Evolutionary conservation across 495 filamentous ascomycete species (phyloP), one percentile per base, ranked within the genome.

Genomic region (Clavariopsis aquatica): DNA sequence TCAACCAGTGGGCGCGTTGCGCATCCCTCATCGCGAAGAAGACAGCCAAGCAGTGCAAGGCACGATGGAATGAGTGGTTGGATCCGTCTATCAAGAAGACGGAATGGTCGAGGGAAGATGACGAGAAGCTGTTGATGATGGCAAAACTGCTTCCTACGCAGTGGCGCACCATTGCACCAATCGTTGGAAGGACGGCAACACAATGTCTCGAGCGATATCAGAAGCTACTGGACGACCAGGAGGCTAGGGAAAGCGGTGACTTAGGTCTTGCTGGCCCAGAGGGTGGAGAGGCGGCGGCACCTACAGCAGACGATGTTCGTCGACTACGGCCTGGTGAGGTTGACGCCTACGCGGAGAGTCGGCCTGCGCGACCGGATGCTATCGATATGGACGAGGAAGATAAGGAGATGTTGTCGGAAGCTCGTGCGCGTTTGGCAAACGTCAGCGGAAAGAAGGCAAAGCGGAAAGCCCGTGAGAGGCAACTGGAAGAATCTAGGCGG

Each of bases 381-480:
- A 93, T 98, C 73, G 94, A 98, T 77, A 83, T 98, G 58, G 94
- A 98, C 72, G 94, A 98, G 78, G 94, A 98, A 72, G 95, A 98
- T 75, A 98, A 98, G 79, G 95, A 98, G 74, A 98, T 98, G 94
- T 78, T 98, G 69, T 96, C 92, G 75, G 94, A 98, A 77, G 94
- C 94, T 56, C 90, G 94, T 70, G 94, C 94, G 60, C 89, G 94
- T 77, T 80, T 98, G 59, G 94, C 95, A 38, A 98, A 98, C 70
- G 97, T 93, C 34, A 93, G 97, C 75, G 94, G 94, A 74, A 98
- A 98, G 79, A 98, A 98, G 81, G 95, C 94, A 6, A 98, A 98
- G 82, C 84, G 94, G 58, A 98, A 98, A 80, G 95, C 94, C 51
- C 84, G 94, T 68, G 94, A 98, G 75, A 82, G 94, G 64, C 93